These are phyloP conservation scores for Debaryomyces castellii DNA, from an alignment of 805 yeast species.

Conservation along the genomic window DNA sequence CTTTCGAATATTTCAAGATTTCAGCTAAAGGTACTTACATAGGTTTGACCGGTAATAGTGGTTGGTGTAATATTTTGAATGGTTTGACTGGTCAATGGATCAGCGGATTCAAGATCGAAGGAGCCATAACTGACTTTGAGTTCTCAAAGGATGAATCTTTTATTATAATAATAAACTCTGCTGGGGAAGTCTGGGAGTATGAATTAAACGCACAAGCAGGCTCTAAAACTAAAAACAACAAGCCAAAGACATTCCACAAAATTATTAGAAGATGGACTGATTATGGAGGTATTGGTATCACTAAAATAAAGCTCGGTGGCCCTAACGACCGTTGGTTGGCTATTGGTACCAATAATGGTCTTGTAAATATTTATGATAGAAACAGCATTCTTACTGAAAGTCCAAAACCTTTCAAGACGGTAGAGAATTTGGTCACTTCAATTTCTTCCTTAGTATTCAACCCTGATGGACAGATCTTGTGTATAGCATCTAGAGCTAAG, in stretches of 20 bases:
- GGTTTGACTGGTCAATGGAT: slow-evolving; percentile 84
- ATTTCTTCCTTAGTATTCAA: slow-evolving; percentile 73
- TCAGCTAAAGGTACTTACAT: slow-evolving; percentile 72
- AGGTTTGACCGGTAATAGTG: slow-evolving; percentile 79
- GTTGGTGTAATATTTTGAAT: slow-evolving; percentile 84
- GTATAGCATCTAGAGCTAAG: slow-evolving; percentile 80
- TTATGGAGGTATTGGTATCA: slow-evolving; percentile 80
- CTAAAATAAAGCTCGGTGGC: slow-evolving; percentile 74
- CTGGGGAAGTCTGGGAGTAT: slow-evolving; percentile 92
- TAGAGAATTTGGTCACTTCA: slow-evolving; percentile 81
- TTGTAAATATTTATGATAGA: slow-evolving; percentile 83
- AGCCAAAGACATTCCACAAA: slow-evolving; percentile 26
- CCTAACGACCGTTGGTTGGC: slow-evolving; percentile 77
- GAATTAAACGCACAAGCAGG: slow-evolving; percentile 15
- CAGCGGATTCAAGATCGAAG: slow-evolving; percentile 86
- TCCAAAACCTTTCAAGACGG: slow-evolving; percentile 55
- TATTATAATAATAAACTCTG: slow-evolving; percentile 60
- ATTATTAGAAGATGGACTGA: slow-evolving; percentile 77
- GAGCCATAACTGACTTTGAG: slow-evolving; percentile 77
- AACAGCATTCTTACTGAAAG: slow-evolving; percentile 17
- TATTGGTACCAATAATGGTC: slow-evolving; percentile 83
- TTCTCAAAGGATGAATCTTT: slow-evolving; percentile 51
- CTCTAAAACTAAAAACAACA: slow-evolving; percentile 20
- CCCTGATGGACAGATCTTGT: slow-evolving; percentile 85
- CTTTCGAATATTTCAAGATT: slow-evolving; percentile 82